Evolutionary conservation across 1,284 basidiomycete genomes (phyloP).

Genomic region (Phlebopus sp.): DNA sequence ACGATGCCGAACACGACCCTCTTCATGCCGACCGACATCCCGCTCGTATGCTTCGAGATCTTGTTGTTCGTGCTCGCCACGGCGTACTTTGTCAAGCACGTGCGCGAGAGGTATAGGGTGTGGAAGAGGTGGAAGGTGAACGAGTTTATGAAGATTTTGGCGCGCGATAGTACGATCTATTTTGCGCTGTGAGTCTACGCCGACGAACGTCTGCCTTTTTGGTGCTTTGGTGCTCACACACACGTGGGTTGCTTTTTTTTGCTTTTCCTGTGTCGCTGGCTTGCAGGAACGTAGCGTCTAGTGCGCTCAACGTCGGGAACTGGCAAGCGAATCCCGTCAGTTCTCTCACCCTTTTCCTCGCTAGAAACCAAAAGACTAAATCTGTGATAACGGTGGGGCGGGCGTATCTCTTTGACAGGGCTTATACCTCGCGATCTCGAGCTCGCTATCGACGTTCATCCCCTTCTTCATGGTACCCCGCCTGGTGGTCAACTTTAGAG

Average conservation of each 20-base stretch:
- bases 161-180: slow-evolving; percentile 20
- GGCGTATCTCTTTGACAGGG: no score
- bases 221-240: no score
- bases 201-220: no score
- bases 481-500: slow-evolving; percentile 17
- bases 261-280: no score
- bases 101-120: neutral
- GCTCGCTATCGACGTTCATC: slow-evolving; percentile 17
- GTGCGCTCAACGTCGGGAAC: slow-evolving; percentile 9
- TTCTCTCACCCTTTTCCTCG: neutral
- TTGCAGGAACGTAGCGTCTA: slow-evolving; percentile 4
- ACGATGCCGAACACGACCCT: neutral
- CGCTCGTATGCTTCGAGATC: slow-evolving; percentile 13
- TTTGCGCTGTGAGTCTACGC: slow-evolving; percentile 20
- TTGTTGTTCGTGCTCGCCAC: slow-evolving; percentile 16
- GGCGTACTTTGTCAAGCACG: slow-evolving; percentile 7
- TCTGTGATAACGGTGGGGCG: no score
- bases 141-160: slow-evolving; percentile 16
- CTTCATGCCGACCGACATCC: slow-evolving; percentile 2
- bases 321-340: slow-evolving; percentile 4
- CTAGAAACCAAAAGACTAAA: neutral
- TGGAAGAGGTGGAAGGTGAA: slow-evolving; percentile 1
- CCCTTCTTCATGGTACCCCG: slow-evolving; percentile 18
- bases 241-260: no score
- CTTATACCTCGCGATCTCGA: slow-evolving; percentile 11